Conservation (phyloP, 192 early-diverging fungal genomes). For the Coemansia sp. region DNA sequence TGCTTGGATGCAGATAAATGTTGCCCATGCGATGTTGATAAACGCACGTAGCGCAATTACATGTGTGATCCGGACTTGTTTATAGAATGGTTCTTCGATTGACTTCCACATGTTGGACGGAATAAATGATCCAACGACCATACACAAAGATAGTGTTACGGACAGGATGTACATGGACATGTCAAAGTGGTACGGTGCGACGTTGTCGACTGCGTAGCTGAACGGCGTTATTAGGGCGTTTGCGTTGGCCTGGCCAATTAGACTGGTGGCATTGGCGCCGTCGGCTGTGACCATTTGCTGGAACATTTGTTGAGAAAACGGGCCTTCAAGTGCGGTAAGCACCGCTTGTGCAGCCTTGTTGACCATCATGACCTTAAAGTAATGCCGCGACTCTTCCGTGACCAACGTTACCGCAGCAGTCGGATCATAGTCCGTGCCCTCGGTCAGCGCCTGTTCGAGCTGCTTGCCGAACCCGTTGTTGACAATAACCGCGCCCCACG, state of each 20-base stretch:
- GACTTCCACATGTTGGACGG: conserved; percentile 57
- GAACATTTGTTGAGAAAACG: conserved; percentile 33
- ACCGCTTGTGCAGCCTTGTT: conserved; percentile 11
- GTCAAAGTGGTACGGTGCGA: conserved; percentile 51
- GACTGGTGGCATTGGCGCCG: conserved; percentile 1
- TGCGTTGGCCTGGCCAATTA: conserved; percentile 31
- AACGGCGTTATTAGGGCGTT: conserved; percentile 38
- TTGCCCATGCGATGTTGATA: conserved; percentile 36
- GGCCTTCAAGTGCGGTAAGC: conserved; percentile 22
- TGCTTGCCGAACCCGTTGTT: conserved; percentile 45
- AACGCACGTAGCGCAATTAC: conserved; percentile 27
- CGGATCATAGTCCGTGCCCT: conserved; percentile 33
- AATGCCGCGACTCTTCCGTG: conserved; percentile 48
- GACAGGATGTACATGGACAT: conserved; percentile 48
- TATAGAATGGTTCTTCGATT: conserved; percentile 49
- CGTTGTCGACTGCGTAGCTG: conserved; percentile 38
- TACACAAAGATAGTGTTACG: conserved; percentile 43
- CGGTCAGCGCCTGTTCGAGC: conserved; percentile 19
- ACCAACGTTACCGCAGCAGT: conserved; percentile 24
- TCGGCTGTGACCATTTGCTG: not conserved
- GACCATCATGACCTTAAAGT: conserved; percentile 28
- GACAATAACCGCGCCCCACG: conserved; percentile 39
- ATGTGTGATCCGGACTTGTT: conserved; percentile 31
- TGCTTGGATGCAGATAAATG: conserved; percentile 31
- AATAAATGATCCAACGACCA: conserved; percentile 48